Conservation (phyloP, 164 flowering plant genomes). For the Protea cynaroides region DNA sequence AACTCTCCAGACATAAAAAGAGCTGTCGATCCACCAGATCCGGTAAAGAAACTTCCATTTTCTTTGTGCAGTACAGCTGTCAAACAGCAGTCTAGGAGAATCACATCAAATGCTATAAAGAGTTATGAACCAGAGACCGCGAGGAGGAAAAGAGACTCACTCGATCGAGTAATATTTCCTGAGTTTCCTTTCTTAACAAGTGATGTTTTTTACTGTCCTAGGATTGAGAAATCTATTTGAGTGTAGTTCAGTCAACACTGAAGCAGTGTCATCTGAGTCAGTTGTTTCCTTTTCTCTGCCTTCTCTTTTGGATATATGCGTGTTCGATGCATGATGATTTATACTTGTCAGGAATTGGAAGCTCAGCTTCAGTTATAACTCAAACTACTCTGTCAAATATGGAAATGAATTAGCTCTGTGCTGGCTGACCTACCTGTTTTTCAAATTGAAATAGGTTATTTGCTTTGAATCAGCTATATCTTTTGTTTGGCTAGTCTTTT, state of each 20-base stretch:
- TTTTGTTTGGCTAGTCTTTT: too few species aligned
- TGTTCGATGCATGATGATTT: neutral
- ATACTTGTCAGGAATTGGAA: neutral
- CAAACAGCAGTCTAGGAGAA: constrained; percentile 42
- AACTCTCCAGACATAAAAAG: constrained; percentile 43
- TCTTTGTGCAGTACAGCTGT: constrained; percentile 30
- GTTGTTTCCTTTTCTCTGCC: too few species aligned
- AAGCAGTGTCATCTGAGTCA: too few species aligned
- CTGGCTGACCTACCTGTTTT: too few species aligned
- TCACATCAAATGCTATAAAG: constrained; percentile 32
- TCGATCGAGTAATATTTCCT: constrained; percentile 56
- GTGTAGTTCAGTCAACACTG: too few species aligned
- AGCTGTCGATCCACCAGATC: constrained; percentile 21
- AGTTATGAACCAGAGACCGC: constrained; percentile 64
- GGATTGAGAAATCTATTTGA: too few species aligned
- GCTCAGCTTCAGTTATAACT: neutral
- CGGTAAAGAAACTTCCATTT: constrained; percentile 21
- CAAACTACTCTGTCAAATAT: too few species aligned
- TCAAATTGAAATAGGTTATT: too few species aligned
- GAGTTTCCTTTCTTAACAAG: too few species aligned
- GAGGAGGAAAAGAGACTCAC: constrained; percentile 88
- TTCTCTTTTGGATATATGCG: neutral
- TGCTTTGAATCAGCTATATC: too few species aligned
- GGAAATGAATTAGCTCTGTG: too few species aligned
- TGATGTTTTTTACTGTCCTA: too few species aligned